phyloP scores from a whole-genome alignment of 2,329 filamentous ascomycete genomes.

The Dactylellina drechsleri region DNA sequence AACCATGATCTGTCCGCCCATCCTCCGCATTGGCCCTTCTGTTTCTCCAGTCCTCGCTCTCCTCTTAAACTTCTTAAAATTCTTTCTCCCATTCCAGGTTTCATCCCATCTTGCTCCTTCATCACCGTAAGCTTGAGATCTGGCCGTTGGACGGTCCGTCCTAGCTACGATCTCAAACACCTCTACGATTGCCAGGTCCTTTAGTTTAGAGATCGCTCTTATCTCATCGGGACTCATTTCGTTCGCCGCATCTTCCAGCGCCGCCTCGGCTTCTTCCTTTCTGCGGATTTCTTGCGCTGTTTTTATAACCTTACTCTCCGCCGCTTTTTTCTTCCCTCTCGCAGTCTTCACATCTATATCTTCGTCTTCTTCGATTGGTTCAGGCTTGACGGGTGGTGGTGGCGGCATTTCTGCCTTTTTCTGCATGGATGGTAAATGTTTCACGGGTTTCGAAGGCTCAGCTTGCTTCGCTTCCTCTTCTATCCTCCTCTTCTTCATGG shows the following conservation, averaged over 20 bases:
- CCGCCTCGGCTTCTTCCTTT: conserved; percentile 73
- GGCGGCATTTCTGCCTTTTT: conserved; percentile 25
- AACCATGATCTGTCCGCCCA: conserved; percentile 70
- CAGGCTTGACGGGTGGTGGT: conserved; percentile 25
- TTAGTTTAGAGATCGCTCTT: conserved; percentile 71
- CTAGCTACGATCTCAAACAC: conserved; percentile 73
- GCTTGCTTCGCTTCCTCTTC: conserved; percentile 65
- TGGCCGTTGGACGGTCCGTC: conserved; percentile 56
- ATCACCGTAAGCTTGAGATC: conserved; percentile 61
- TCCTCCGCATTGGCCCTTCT: conserved; percentile 60
- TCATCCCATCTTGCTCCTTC: conserved; percentile 79
- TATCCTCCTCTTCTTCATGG: conserved; percentile 80
- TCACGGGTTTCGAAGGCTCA: conserved; percentile 17
- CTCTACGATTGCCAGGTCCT: conserved; percentile 78
- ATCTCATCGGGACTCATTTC: conserved; percentile 68
- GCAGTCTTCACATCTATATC: conserved; percentile 58
- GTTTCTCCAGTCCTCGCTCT: conserved; percentile 62
- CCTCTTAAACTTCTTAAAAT: conserved; percentile 88
- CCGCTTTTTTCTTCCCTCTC: conserved; percentile 64
- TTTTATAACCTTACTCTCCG: conserved; percentile 68
- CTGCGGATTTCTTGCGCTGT: conserved; percentile 71
- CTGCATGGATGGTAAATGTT: conserved; percentile 33
- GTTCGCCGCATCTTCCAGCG: conserved; percentile 67
- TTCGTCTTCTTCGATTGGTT: conserved; percentile 36
- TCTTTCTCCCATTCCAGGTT: conserved; percentile 91